phyloP scores from a whole-genome alignment of 2,329 filamentous ascomycete species.

The Alternaria triticina region DNA sequence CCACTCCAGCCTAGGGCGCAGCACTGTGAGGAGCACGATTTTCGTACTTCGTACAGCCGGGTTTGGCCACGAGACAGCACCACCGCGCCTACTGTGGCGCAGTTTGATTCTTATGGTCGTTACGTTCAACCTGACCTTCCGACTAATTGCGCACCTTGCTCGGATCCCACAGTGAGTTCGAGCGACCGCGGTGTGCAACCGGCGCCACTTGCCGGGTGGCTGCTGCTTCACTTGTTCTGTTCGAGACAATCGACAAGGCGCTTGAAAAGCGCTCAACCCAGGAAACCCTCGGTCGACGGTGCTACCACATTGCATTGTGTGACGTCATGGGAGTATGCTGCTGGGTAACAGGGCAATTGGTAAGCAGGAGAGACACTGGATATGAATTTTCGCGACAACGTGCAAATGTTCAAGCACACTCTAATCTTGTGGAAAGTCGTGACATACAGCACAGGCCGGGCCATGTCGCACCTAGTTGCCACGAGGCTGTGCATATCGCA shows the following conservation, averaged over 20 bases:
- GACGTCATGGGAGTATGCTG: not conserved
- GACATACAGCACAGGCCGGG: not conserved
- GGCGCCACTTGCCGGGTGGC: not conserved
- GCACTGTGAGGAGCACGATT: not conserved
- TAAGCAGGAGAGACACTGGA: not conserved
- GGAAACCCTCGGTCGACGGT: not conserved
- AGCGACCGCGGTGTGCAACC: not conserved
- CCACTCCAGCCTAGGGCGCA: not conserved
- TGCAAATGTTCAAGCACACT: not conserved
- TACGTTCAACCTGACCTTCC: not conserved
- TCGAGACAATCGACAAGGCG: not conserved
- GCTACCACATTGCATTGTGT: not conserved
- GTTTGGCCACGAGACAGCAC: not conserved
- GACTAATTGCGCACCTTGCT: not conserved
- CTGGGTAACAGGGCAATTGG: not conserved
- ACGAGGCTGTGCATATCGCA: not conserved
- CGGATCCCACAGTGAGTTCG: not conserved
- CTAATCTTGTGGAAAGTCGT: not conserved
- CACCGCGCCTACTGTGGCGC: not conserved
- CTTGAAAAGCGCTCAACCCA: not conserved
- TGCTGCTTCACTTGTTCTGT: not conserved
- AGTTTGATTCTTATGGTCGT: not conserved
- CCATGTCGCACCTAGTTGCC: not conserved
- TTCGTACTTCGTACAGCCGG: not conserved
- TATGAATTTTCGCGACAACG: not conserved